A percentile compares a stretch with the other conserved stretches of the same genome.
Conservation (phyloP, 73 alveolate genomes). For the Tetrahymena elliotti region DNA sequence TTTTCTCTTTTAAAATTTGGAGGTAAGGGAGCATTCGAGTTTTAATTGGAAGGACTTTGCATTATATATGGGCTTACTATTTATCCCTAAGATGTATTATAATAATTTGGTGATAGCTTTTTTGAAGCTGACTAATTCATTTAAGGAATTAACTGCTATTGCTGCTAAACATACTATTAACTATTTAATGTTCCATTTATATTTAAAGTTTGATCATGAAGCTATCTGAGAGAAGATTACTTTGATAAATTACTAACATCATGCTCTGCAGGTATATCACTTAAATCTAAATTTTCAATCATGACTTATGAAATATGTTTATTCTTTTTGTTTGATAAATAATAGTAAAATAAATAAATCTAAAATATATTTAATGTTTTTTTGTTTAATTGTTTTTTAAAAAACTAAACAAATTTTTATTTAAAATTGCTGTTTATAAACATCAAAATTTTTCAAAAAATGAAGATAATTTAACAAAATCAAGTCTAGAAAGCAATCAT, state of each 20-base stretch:
- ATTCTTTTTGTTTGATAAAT: background rate
- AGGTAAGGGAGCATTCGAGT: background rate
- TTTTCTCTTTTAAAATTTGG: background rate
- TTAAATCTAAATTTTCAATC: background rate
- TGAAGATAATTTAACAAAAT: background rate
- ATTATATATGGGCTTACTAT: background rate
- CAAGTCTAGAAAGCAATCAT: background rate
- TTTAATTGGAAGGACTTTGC: background rate
- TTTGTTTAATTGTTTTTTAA: background rate
- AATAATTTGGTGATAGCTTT: background rate
- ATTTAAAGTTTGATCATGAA: background rate
- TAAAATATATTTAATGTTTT: too few species aligned
- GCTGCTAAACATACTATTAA: background rate
- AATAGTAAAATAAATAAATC: background rate
- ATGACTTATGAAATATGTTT: background rate
- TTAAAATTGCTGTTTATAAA: background rate
- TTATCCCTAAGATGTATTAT: background rate
- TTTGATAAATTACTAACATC: background rate
- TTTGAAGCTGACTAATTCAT: background rate
- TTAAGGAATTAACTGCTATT: background rate
- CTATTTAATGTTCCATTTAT: background rate
- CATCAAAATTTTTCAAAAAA: background rate
- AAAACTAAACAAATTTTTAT: background rate
- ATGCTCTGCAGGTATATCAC: background rate
- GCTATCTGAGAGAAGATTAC: background rate